These are phyloP conservation scores for Bipolaris gigantea DNA, from an alignment of 2,329 filamentous ascomycete genomes.

Conservation along the genomic window DNA sequence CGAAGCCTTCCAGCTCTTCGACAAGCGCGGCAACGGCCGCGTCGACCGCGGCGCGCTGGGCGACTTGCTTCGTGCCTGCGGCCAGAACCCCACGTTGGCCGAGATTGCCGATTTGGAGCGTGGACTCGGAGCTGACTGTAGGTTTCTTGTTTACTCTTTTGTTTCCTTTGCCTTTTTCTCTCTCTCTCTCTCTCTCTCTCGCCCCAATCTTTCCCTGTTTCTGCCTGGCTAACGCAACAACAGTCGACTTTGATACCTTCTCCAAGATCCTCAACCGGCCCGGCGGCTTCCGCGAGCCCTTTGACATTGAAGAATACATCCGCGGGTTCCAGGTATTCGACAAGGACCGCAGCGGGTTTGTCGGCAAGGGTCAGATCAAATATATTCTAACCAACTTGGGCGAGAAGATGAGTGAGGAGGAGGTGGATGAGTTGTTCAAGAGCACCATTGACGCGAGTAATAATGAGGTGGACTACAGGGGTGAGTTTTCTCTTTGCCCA, in stretches of 20 bases:
- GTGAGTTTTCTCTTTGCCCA: constrained; percentile 54
- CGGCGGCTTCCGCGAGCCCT: constrained; percentile 95
- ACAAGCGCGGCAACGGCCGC: constrained; percentile 96
- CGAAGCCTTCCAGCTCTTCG: constrained; percentile 99
- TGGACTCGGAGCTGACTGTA: constrained; percentile 86
- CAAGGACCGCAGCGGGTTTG: constrained; percentile 98
- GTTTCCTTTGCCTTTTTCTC: too few relatives aligned
- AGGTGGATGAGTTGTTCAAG: constrained; percentile 98
- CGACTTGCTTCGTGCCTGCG: constrained; percentile 92
- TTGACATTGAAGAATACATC: constrained; percentile 97
- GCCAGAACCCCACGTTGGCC: constrained; percentile 92
- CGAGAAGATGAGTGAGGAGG: constrained; percentile 99
- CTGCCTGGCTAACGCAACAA: constrained; percentile 1
- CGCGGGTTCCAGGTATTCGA: constrained; percentile 99
- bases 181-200: too few relatives aligned
- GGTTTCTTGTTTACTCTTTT: constrained; percentile 48
- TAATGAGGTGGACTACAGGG: constrained; percentile 96
- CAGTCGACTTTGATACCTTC: constrained; percentile 98
- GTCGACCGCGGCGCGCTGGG: constrained; percentile 84
- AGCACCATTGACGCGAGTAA: constrained; percentile 87
- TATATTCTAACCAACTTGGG: constrained; percentile 97
- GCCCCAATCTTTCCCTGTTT: too few relatives aligned
- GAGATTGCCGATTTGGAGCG: constrained; percentile 94
- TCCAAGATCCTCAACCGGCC: constrained; percentile 95
- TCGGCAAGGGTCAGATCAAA: constrained; percentile 94